Evolutionary conservation across 345 rosid species (phyloP).

Genomic region (Trapa bicornis): DNA sequence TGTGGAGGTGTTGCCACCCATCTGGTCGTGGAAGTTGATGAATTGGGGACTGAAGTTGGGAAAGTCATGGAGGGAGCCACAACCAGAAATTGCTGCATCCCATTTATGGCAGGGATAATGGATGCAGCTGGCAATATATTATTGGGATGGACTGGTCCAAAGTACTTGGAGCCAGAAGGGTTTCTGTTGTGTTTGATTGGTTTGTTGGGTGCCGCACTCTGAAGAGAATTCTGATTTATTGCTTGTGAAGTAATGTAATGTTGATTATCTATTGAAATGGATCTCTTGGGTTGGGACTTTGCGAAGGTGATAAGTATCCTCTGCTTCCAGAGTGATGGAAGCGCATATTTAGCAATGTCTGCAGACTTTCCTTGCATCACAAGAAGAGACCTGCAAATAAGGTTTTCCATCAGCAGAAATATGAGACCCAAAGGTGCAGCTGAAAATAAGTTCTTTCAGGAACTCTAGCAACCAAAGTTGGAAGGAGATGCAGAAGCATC

Average conservation of each 20-base stretch:
- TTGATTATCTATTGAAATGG: conserved; percentile 20
- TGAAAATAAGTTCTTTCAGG: no score
- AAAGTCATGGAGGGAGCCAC: conserved; percentile 42
- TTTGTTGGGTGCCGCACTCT: conserved; percentile 51
- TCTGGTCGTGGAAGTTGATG: conserved; percentile 34
- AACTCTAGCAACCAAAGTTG: no score
- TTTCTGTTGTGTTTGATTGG: conserved; percentile 42
- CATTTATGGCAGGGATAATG: conserved; percentile 42
- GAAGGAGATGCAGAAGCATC: background rate
- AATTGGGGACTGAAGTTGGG: conserved; percentile 44
- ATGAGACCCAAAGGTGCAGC: background rate
- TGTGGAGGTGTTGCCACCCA: conserved; percentile 58
- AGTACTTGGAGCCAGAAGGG: conserved; percentile 45
- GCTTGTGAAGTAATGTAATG: conserved; percentile 19
- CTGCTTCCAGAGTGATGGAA: conserved; percentile 48
- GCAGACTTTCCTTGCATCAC: conserved; percentile 70
- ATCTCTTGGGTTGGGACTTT: conserved; percentile 48
- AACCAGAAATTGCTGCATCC: conserved; percentile 39
- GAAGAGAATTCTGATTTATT: conserved; percentile 27
- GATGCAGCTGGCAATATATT: conserved; percentile 47
- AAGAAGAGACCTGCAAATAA: conserved; percentile 48
- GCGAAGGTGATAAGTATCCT: conserved; percentile 67
- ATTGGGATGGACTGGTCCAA: conserved; percentile 28
- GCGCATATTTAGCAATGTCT: conserved; percentile 68
- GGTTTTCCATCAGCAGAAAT: background rate